Evolutionary conservation across 1,139 yeast genomes (phyloP).

Genomic region (Geotrichum restrictum): DNA sequence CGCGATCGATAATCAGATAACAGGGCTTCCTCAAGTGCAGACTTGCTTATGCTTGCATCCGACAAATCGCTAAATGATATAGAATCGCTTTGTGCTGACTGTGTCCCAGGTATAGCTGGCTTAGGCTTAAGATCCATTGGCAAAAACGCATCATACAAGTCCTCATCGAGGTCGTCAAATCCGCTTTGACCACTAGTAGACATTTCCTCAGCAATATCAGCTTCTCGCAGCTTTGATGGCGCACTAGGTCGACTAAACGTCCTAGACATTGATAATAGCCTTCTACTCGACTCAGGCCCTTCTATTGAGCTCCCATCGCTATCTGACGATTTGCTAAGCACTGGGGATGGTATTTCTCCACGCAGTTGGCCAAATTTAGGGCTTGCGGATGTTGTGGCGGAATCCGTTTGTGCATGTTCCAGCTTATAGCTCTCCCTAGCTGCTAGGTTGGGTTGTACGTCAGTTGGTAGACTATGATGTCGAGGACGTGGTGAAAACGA

Average conservation of each 20-base stretch:
- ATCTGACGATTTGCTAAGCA: conserved; percentile 3
- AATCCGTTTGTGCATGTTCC: neutral
- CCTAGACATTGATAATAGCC: conserved; percentile 24
- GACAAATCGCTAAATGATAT: conserved; percentile 25
- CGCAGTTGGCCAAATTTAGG: neutral
- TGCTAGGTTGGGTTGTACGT: neutral
- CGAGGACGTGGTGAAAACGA: conserved; percentile 17
- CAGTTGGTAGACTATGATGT: neutral
- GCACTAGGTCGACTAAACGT: conserved; percentile 10
- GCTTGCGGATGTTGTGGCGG: conserved; percentile 1
- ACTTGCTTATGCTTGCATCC: conserved; percentile 43
- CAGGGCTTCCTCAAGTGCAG: conserved; percentile 46
- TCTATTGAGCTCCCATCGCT: neutral
- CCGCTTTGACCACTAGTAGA: conserved; percentile 3
- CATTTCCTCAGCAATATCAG: conserved; percentile 8
- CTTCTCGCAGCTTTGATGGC: conserved; percentile 4
- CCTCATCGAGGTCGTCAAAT: conserved; percentile 19
- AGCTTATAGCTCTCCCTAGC: neutral
- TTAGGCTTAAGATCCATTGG: conserved; percentile 9
- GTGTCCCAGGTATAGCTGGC: neutral
- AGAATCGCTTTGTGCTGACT: conserved; percentile 5
- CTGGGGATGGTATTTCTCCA: neutral
- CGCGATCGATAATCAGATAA: conserved; percentile 10
- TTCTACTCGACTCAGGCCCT: conserved; percentile 11
- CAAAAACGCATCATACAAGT: conserved; percentile 15